Conservation (phyloP, 345 rosid species). For the Syzygium oleosum region DNA sequence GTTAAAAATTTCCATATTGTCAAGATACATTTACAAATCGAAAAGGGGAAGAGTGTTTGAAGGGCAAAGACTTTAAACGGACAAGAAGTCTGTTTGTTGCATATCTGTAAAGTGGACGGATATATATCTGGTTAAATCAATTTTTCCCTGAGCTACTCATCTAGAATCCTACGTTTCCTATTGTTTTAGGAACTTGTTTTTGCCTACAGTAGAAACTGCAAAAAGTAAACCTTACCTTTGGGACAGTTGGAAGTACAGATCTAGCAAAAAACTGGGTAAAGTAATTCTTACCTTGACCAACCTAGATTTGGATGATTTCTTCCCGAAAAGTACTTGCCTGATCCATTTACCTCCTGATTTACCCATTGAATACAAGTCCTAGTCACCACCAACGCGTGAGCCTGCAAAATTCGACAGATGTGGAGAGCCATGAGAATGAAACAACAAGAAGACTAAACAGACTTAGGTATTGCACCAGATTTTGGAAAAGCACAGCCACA, state of each 20-base stretch:
- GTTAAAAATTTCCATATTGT: background rate
- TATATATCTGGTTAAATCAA: background rate
- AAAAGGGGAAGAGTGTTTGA: background rate
- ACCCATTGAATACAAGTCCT: background rate
- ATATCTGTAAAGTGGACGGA: background rate
- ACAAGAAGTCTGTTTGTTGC: background rate
- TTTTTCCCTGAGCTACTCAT: background rate
- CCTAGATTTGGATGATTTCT: constrained; percentile 2
- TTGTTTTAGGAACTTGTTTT: background rate
- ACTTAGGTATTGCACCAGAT: background rate
- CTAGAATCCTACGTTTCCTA: background rate
- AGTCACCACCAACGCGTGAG: background rate
- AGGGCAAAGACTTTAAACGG: background rate
- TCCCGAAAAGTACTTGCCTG: background rate
- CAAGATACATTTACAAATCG: background rate
- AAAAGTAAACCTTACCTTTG: background rate
- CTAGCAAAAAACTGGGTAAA: background rate
- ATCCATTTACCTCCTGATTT: constrained; percentile 3
- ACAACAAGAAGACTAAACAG: background rate
- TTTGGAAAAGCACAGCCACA: background rate
- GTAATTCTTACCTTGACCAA: background rate
- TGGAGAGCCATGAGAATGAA: background rate
- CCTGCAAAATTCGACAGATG: background rate
- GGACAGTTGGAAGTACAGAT: background rate
- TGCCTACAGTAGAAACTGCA: background rate